Evolutionary conservation across 2,329 filamentous ascomycete species (phyloP).

Genomic region (Colletotrichum karsti): DNA sequence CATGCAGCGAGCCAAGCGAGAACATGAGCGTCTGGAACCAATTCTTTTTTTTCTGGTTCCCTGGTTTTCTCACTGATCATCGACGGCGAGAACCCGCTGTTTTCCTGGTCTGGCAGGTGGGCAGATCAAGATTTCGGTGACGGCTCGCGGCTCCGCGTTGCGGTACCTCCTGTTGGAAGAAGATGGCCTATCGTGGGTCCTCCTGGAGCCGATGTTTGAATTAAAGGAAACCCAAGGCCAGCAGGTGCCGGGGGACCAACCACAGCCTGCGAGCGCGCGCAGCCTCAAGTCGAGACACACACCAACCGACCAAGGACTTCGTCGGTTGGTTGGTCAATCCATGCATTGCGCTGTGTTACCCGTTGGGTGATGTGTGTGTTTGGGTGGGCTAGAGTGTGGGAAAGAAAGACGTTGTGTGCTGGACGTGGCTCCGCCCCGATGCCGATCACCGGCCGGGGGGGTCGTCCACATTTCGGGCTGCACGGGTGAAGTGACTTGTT

Average conservation of each 20-base stretch:
- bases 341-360: background rate
- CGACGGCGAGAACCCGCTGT: background rate
- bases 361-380: background rate
- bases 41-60: background rate
- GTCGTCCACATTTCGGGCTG: background rate
- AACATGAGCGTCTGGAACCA: background rate
- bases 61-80: background rate
- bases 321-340: background rate
- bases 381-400: background rate
- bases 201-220: conserved; percentile 19
- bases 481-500: background rate
- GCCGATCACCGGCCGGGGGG: background rate
- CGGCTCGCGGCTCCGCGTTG: background rate
- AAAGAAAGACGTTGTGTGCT: background rate
- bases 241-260: conserved; percentile 14
- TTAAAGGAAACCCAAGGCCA: conserved; percentile 13
- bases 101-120: background rate
- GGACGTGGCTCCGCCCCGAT: background rate
- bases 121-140: background rate
- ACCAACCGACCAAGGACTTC: background rate
- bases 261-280: background rate
- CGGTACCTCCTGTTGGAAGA: background rate
- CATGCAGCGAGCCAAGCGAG: background rate
- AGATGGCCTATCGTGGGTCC: background rate
- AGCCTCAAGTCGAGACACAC: conserved; percentile 15